Conservation (phyloP, 495 filamentous ascomycete genomes). For the Penicillium paradoxum region DNA sequence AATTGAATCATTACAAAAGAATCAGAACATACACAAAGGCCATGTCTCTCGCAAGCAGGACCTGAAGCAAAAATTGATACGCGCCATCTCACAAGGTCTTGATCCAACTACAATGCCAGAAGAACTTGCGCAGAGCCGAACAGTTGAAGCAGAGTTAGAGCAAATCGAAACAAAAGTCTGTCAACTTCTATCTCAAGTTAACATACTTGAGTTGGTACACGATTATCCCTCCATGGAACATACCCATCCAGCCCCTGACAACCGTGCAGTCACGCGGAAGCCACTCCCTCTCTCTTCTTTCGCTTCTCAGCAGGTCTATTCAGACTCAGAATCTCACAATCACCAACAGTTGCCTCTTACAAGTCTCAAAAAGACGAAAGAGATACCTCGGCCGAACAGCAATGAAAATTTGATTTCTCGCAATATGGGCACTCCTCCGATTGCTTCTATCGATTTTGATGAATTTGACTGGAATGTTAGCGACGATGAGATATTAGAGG, state of each 20-base stretch:
- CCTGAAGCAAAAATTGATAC: constrained; percentile 33
- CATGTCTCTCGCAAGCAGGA: constrained; percentile 25
- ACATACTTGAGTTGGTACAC: constrained; percentile 11
- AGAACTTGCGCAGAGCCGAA: constrained; percentile 34
- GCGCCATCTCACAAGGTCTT: constrained; percentile 31
- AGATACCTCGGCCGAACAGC: constrained; percentile 5
- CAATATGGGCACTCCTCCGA: constrained; percentile 43
- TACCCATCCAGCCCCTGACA: neutral
- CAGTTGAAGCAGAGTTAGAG: constrained; percentile 32
- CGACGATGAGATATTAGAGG: constrained; percentile 66
- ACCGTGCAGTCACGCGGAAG: neutral
- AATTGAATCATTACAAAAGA: constrained; percentile 29
- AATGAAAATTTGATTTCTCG: constrained; percentile 39
- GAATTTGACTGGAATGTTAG: constrained; percentile 62
- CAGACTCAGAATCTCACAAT: neutral
- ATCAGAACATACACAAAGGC: constrained; percentile 21
- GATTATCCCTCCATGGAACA: neutral
- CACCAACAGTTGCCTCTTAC: constrained; percentile 5
- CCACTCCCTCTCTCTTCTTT: neutral
- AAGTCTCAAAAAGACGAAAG: constrained; percentile 6
- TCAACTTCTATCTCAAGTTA: constrained; percentile 24
- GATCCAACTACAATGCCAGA: constrained; percentile 31
- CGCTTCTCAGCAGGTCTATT: neutral
- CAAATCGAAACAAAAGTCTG: constrained; percentile 29
- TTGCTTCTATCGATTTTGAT: constrained; percentile 37